A percentile compares a stretch with the other conserved stretches of the same genome.
Conservation (phyloP, 2,329 filamentous ascomycete genomes). For the Nigrospora osmanthi region DNA sequence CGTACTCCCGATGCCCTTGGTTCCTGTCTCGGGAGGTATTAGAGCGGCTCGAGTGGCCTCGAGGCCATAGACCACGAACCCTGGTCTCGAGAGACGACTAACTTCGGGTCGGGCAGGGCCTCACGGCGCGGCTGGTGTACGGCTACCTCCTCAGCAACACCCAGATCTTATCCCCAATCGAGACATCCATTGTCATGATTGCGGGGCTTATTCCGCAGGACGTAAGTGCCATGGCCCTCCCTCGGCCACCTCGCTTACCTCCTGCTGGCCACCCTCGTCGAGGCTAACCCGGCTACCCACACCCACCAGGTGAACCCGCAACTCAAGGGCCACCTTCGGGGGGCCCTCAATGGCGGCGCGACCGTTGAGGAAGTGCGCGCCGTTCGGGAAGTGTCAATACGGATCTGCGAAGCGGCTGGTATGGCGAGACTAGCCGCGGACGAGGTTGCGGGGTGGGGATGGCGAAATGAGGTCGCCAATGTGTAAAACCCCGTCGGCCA, state of each 20-base stretch:
- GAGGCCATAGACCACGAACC: no score
- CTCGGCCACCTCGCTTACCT: neutral
- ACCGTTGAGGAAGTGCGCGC: conserved; percentile 39
- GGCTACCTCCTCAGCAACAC: conserved; percentile 40
- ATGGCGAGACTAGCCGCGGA: conserved; percentile 31
- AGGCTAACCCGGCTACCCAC: neutral
- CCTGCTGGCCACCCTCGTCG: neutral
- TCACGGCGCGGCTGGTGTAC: conserved; percentile 39
- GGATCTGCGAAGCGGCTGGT: conserved; percentile 37
- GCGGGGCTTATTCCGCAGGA: conserved; percentile 43
- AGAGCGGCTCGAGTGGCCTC: no score
- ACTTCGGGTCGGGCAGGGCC: conserved; percentile 7
- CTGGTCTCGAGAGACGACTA: no score
- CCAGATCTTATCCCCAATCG: conserved; percentile 31
- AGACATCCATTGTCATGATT: conserved; percentile 44
- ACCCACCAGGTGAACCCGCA: conserved; percentile 39
- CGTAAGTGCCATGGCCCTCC: conserved; percentile 20
- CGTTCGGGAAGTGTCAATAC: conserved; percentile 35
- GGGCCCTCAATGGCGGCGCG: conserved; percentile 41
- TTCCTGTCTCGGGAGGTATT: no score
- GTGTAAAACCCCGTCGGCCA: conserved; percentile 16
- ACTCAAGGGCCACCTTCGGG: conserved; percentile 43
- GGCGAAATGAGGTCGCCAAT: conserved; percentile 34
- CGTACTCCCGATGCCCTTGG: no score
- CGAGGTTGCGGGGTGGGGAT: conserved; percentile 33